Evolutionary conservation across 2,329 filamentous ascomycete genomes (phyloP).

Genomic region (Fusarium devonianum): DNA sequence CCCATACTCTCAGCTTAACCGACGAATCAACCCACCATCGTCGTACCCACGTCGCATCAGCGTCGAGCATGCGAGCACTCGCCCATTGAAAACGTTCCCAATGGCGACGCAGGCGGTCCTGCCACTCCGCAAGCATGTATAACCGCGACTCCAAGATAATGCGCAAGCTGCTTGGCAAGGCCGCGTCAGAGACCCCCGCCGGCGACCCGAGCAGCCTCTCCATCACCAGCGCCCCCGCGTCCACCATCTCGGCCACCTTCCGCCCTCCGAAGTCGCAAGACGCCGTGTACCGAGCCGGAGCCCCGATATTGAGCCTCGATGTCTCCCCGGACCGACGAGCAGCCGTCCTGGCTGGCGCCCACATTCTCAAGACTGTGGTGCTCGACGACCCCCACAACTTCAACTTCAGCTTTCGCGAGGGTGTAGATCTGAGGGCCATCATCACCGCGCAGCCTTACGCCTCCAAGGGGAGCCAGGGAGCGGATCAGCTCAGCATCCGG

Average conservation of each 20-base stretch:
- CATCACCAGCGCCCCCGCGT: slow-evolving; percentile 55
- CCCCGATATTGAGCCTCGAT: slow-evolving; percentile 65
- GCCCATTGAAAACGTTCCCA: slow-evolving; percentile 21
- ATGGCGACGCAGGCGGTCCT: slow-evolving; percentile 47
- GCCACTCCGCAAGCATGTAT: slow-evolving; percentile 53
- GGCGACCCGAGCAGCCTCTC: slow-evolving; percentile 50
- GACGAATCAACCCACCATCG: not conserved
- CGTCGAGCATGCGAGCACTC: slow-evolving; percentile 24
- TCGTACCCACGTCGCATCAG: slow-evolving; percentile 1
- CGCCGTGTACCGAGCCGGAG: slow-evolving; percentile 58
- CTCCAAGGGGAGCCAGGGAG: slow-evolving; percentile 50
- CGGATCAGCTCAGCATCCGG: slow-evolving; percentile 69
- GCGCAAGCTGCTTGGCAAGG: slow-evolving; percentile 67
- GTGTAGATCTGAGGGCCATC: slow-evolving; percentile 63
- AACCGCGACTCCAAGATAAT: slow-evolving; percentile 64
- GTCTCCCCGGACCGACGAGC: slow-evolving; percentile 62
- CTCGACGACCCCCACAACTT: slow-evolving; percentile 55
- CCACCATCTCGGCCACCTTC: slow-evolving; percentile 49
- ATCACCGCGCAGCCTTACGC: slow-evolving; percentile 57
- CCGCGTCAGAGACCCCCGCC: slow-evolving; percentile 54
- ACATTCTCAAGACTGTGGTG: slow-evolving; percentile 67
- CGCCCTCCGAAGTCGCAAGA: slow-evolving; percentile 65
- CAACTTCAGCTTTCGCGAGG: slow-evolving; percentile 58
- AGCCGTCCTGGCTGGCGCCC: slow-evolving; percentile 64
- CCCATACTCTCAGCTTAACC: slow-evolving; percentile 12